Conservation (phyloP, 495 filamentous ascomycete species). For the Penicillium riverlandense region DNA sequence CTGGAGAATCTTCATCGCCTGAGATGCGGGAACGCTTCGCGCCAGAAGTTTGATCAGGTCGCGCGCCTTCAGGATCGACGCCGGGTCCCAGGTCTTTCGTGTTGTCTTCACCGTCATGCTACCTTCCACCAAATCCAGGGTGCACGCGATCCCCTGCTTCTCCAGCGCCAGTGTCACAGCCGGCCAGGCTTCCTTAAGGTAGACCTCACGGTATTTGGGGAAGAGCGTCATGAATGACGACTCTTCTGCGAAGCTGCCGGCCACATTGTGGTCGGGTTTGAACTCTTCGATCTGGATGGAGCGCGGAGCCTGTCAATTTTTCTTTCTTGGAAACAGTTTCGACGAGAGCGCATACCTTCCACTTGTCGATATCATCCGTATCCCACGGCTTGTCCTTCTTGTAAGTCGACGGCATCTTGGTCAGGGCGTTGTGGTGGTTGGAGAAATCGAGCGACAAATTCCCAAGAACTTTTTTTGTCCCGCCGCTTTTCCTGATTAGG, state of each 20-base stretch:
- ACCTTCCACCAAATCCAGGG: constrained; percentile 89
- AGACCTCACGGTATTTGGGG: constrained; percentile 95
- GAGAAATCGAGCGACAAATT: constrained; percentile 20
- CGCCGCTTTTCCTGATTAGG: constrained; percentile 5
- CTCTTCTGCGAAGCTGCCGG: constrained; percentile 86
- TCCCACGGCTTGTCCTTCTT: constrained; percentile 97
- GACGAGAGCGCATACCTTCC: constrained; percentile 59
- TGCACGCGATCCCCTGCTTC: constrained; percentile 76
- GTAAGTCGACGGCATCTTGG: constrained; percentile 83
- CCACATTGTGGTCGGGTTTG: constrained; percentile 74
- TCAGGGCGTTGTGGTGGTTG: constrained; percentile 8
- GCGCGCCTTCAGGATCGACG: constrained; percentile 86
- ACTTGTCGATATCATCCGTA: constrained; percentile 95
- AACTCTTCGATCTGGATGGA: constrained; percentile 65
- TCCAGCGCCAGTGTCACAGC: constrained; percentile 70
- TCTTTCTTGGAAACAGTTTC: background rate
- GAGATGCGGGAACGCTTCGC: constrained; percentile 81
- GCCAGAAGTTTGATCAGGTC: constrained; percentile 92
- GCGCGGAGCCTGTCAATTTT: constrained; percentile 4
- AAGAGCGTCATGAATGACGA: constrained; percentile 88
- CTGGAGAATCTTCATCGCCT: constrained; percentile 86
- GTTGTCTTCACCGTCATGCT: constrained; percentile 96
- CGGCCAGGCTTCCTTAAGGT: constrained; percentile 90
- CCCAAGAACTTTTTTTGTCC: constrained; percentile 36
- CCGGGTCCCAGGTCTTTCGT: constrained; percentile 89